Conservation (phyloP, 2,329 filamentous ascomycete species). For the Diaporthe caulivora region DNA sequence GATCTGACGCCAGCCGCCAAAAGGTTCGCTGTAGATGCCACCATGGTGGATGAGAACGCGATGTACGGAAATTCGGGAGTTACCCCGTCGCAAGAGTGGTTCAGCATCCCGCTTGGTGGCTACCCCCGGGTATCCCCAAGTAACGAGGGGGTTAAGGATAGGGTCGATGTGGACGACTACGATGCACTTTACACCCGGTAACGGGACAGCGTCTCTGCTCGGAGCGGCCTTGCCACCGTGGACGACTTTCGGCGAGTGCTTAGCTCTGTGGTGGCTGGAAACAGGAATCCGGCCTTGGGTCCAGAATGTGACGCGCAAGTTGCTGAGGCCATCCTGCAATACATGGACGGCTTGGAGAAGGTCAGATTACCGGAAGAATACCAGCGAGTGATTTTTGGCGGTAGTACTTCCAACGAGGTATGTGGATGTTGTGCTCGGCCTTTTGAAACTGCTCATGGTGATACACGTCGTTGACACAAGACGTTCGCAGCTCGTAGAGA, state of each 20-base stretch:
- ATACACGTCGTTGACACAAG: neutral
- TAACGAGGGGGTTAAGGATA: neutral
- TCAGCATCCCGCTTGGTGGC: constrained; percentile 2
- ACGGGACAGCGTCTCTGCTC: neutral
- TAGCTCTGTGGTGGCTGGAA: neutral
- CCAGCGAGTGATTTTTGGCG: constrained; percentile 33
- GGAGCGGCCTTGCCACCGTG: neutral
- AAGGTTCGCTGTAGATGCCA: constrained; percentile 28
- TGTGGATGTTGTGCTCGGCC: neutral
- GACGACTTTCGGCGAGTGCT: neutral
- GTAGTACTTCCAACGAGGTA: constrained; percentile 34
- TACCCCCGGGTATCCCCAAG: neutral
- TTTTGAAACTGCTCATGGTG: neutral
- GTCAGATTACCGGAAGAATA: constrained; percentile 28
- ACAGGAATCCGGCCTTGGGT: neutral
- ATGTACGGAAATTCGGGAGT: constrained; percentile 16
- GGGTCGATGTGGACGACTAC: constrained; percentile 18
- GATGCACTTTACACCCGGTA: neutral
- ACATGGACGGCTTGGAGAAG: neutral
- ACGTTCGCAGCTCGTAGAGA: constrained; percentile 13
- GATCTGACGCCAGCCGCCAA: constrained; percentile 32
- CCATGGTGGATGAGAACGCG: neutral
- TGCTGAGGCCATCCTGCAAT: neutral
- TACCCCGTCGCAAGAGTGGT: constrained; percentile 17
- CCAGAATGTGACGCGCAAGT: neutral